Conservation (phyloP, 23 red algal genomes). For the Gracilaria gracilis region DNA sequence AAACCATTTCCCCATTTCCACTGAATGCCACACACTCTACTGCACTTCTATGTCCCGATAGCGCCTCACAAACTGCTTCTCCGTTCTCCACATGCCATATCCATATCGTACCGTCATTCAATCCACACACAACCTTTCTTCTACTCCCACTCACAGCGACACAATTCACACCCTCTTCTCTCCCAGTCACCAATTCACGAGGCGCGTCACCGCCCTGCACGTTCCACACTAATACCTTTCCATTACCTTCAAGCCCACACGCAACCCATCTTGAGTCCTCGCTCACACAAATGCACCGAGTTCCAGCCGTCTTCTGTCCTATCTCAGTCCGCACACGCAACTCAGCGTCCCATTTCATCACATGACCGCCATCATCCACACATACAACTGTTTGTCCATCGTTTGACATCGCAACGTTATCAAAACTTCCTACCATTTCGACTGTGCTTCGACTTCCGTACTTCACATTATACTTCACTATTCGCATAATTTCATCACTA, state of each 20-base stretch:
- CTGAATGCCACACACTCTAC: neutral
- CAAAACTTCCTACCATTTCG: no score
- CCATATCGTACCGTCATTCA: neutral
- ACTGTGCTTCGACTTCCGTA: no score
- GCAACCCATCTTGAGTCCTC: neutral
- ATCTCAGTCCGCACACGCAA: neutral
- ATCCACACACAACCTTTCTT: slow-evolving; percentile 15
- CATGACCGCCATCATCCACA: neutral
- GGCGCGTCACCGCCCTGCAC: neutral
- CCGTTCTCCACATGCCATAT: neutral
- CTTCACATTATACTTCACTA: no score
- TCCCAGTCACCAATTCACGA: no score
- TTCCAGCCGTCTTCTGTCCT: neutral
- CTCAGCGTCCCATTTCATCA: neutral
- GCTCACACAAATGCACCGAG: neutral
- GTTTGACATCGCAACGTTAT: neutral
- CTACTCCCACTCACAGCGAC: neutral
- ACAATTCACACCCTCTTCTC: neutral
- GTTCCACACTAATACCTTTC: neutral
- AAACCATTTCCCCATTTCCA: neutral
- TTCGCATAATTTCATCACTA: no score
- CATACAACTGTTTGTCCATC: neutral
- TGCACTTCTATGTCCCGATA: neutral
- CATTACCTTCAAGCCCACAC: neutral
- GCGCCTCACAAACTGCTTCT: neutral